phyloP scores from a whole-genome alignment of 768 basidiomycete genomes.

The Trametes elegans region DNA sequence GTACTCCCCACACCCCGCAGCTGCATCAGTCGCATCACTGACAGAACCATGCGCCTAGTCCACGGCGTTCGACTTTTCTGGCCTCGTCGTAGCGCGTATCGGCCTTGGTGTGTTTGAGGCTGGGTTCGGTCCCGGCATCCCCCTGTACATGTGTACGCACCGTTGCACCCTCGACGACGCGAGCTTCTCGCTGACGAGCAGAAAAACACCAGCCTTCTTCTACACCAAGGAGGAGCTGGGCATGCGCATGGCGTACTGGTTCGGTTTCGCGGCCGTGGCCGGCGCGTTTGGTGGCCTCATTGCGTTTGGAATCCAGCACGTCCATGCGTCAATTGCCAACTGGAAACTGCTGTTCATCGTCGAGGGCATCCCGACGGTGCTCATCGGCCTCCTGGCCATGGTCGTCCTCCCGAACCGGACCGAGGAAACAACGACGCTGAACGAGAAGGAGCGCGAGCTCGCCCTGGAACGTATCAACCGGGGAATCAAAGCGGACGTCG shows the following conservation, averaged over 20 bases:
- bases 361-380: slow-evolving; percentile 68
- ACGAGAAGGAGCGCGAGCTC: slow-evolving; percentile 48
- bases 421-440: slow-evolving; percentile 63
- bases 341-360: slow-evolving; percentile 73
- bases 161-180: not conserved
- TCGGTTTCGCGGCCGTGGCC: slow-evolving; percentile 80
- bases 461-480: slow-evolving; percentile 69
- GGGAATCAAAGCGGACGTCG: slow-evolving; percentile 61
- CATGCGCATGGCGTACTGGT: slow-evolving; percentile 76
- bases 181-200: too few relatives aligned
- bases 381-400: slow-evolving; percentile 57
- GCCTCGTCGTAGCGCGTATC: slow-evolving; percentile 56
- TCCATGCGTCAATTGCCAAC: slow-evolving; percentile 43
- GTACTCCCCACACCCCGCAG: slow-evolving; percentile 31
- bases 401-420: slow-evolving; percentile 68
- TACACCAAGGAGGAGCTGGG: slow-evolving; percentile 77
- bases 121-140: slow-evolving; percentile 74
- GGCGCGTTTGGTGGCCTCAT: slow-evolving; percentile 86
- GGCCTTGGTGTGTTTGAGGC: slow-evolving; percentile 77
- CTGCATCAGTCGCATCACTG: not conserved
- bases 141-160: slow-evolving; percentile 70
- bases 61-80: slow-evolving; percentile 56
- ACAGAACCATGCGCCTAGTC: slow-evolving; percentile 33
- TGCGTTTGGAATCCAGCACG: slow-evolving; percentile 75
- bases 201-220: slow-evolving; percentile 55